Evolutionary conservation across 2,329 filamentous ascomycete genomes (phyloP).

Genomic region (Calonectria pauciramosa): DNA sequence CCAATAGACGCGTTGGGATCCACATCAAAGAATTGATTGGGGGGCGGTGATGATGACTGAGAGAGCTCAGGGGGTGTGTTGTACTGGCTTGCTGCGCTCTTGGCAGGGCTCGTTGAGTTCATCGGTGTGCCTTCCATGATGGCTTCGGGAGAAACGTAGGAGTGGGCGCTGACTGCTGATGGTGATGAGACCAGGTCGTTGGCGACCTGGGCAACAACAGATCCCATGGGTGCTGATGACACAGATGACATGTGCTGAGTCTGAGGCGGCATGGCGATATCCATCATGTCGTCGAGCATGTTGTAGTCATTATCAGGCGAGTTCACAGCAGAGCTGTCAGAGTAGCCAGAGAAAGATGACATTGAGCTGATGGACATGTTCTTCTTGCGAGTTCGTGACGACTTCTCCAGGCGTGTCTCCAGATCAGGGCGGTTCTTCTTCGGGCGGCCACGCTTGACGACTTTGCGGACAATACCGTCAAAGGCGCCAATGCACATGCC

Average conservation of each 20-base stretch:
- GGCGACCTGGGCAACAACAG: conserved; percentile 50
- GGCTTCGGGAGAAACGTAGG: conserved; percentile 64
- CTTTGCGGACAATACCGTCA: conserved; percentile 77
- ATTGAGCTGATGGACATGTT: conserved; percentile 62
- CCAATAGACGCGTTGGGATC: conserved; percentile 55
- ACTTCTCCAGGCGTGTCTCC: conserved; percentile 69
- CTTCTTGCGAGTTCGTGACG: conserved; percentile 69
- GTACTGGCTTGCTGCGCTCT: conserved; percentile 65
- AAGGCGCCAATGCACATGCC: conserved; percentile 98
- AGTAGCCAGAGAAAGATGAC: conserved; percentile 69
- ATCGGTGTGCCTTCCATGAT: conserved; percentile 55
- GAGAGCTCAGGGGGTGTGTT: conserved; percentile 73
- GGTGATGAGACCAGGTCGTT: conserved; percentile 56
- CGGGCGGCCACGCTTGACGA: conserved; percentile 74
- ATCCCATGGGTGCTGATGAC: conserved; percentile 62
- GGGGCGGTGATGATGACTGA: conserved; percentile 70
- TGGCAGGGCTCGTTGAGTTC: conserved; percentile 62
- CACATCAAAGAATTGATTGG: conserved; percentile 62
- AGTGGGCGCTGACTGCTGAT: conserved; percentile 52
- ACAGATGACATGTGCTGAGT: conserved; percentile 51
- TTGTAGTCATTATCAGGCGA: conserved; percentile 66
- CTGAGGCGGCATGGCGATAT: conserved; percentile 53
- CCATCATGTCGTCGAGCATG: conserved; percentile 64
- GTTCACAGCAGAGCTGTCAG: conserved; percentile 67
- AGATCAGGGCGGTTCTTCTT: conserved; percentile 72